Conservation (phyloP, 2,329 filamentous ascomycete genomes). For the Tolypocladium pustulatum region DNA sequence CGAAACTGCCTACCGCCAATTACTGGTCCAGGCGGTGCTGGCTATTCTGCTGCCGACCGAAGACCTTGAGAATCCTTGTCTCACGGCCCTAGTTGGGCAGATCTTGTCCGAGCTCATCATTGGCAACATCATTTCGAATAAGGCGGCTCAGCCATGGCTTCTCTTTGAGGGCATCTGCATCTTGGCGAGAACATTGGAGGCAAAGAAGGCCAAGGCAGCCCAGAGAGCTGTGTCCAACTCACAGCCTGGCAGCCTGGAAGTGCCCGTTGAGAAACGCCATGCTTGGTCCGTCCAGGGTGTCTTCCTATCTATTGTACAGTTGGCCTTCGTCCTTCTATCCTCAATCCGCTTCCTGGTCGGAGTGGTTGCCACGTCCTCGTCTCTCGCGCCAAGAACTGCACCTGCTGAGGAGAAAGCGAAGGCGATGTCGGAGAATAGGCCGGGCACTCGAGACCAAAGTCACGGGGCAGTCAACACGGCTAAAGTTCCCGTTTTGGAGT, state of each 20-base stretch:
- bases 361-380: conserved; percentile 56
- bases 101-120: conserved; percentile 86
- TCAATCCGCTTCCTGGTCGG: conserved; percentile 55
- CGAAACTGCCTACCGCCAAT: conserved; percentile 74
- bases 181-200: conserved; percentile 34
- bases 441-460: background rate
- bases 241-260: background rate
- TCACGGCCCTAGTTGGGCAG: conserved; percentile 74
- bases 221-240: conserved; percentile 7
- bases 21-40: conserved; percentile 74
- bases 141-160: conserved; percentile 78
- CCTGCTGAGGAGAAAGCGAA: background rate
- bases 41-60: conserved; percentile 83
- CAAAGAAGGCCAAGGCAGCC: conserved; percentile 15
- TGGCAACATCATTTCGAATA: conserved; percentile 69
- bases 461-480: conserved; percentile 6
- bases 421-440: background rate
- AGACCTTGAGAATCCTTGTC: conserved; percentile 77
- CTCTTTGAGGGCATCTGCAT: conserved; percentile 79
- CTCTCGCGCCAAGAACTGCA: conserved; percentile 45
- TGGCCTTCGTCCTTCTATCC: conserved; percentile 44
- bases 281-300: conserved; percentile 32
- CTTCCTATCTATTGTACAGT: conserved; percentile 49
- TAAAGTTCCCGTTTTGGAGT: conserved; percentile 61
- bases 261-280: conserved; percentile 7